Percentiles rank a stretch among this genome's conserved stretches.
These are phyloP conservation scores for Scheffersomyces lignicola DNA, from an alignment of 1,139 yeast species.

Conservation along the genomic window DNA sequence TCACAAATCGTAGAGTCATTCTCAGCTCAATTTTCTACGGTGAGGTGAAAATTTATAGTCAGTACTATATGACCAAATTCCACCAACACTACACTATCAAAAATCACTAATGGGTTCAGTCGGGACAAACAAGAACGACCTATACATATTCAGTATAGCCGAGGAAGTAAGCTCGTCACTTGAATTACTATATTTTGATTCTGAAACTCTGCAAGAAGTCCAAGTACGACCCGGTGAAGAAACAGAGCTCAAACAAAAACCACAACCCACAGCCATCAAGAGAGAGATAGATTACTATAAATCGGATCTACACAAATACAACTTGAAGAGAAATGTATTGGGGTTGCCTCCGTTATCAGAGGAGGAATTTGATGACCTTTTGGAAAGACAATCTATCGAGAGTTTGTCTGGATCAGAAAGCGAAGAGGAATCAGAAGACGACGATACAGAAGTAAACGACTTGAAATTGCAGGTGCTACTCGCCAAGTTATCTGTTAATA, in stretches of 20 bases:
- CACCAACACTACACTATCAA: slow-evolving; percentile 3
- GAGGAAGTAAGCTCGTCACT: slow-evolving; percentile 45
- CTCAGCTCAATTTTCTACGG: too few species aligned
- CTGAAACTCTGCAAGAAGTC: slow-evolving; percentile 12
- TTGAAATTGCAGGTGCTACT: slow-evolving; percentile 33
- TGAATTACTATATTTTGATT: slow-evolving; percentile 58
- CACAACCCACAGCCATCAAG: slow-evolving; percentile 10
- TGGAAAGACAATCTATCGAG: slow-evolving; percentile 53
- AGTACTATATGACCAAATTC: neutral
- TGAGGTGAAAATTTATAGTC: too few species aligned
- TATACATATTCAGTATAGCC: slow-evolving; percentile 56
- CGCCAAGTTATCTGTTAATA: slow-evolving; percentile 27
- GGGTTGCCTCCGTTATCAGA: slow-evolving; percentile 52
- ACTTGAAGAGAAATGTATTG: slow-evolving; percentile 53
- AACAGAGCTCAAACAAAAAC: slow-evolving; percentile 4
- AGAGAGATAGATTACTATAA: slow-evolving; percentile 51
- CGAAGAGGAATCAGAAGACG: slow-evolving; percentile 28
- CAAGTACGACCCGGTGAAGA: slow-evolving; percentile 1
- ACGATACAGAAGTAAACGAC: slow-evolving; percentile 13
- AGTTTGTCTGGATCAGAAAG: slow-evolving; percentile 59
- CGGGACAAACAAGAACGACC: slow-evolving; percentile 40
- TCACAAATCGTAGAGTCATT: too few species aligned
- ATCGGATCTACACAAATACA: slow-evolving; percentile 61
- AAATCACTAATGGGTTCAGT: slow-evolving; percentile 5
- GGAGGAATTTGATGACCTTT: slow-evolving; percentile 56